phyloP scores from a whole-genome alignment of 1,284 basidiomycete species.

The Pterulicium gracile region DNA sequence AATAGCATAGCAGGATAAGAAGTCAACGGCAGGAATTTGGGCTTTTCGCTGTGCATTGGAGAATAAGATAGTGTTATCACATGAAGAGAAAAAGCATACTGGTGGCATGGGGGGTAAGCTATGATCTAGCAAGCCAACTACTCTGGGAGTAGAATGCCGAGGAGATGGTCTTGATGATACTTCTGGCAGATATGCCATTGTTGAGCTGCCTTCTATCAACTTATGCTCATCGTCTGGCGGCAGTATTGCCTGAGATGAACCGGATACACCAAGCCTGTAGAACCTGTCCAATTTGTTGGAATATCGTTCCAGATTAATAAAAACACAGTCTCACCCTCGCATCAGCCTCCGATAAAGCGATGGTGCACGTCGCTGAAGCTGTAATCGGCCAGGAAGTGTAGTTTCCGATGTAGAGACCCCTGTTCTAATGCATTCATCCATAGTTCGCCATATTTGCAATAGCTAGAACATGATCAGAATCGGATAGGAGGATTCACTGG shows the following conservation, averaged over 20 bases:
- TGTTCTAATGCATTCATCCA: conserved; percentile 88
- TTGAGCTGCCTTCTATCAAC: too few relatives aligned
- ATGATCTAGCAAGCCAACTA: conserved; percentile 77
- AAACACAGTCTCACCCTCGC: conserved; percentile 48
- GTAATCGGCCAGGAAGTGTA: conserved; percentile 78
- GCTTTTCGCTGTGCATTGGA: conserved; percentile 52
- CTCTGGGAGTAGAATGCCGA: too few relatives aligned
- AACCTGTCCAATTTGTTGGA: conserved; percentile 8
- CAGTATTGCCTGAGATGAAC: too few relatives aligned
- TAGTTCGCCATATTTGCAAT: conserved; percentile 79
- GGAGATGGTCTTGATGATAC: too few relatives aligned
- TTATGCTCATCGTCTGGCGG: too few relatives aligned
- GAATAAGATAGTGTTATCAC: conserved; percentile 4
- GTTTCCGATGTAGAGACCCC: conserved; percentile 76
- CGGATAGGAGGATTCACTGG: too few relatives aligned
- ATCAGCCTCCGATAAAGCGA: conserved; percentile 82
- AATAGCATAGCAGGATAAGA: conserved; percentile 87
- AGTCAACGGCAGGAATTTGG: conserved; percentile 89
- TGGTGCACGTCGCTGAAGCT: conserved; percentile 71
- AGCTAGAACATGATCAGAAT: conserved; percentile 44
- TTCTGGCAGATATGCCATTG: too few relatives aligned
- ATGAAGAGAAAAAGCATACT: conserved; percentile 29
- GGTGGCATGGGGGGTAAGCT: conserved; percentile 74
- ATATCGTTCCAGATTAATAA: background rate
- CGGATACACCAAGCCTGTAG: too few relatives aligned